Evolutionary conservation across 352 stramenopile genomes (phyloP).

Genomic region (Thraustotheca clavata): DNA sequence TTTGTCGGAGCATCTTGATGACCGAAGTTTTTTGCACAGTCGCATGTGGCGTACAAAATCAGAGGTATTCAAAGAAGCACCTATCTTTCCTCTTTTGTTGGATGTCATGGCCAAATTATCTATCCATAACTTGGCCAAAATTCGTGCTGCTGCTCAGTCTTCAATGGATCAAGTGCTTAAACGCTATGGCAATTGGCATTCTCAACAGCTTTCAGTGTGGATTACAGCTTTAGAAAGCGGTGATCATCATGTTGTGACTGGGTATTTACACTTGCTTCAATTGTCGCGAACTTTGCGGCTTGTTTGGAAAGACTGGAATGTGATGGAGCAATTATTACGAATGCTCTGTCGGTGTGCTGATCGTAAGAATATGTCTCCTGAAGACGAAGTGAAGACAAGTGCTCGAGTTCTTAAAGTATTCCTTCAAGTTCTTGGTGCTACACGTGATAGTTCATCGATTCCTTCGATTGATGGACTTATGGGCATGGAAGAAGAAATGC

Average conservation of each 20-base stretch:
- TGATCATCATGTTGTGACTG: not conserved
- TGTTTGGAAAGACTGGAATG: not conserved
- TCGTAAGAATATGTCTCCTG: not conserved
- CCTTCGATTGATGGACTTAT: conserved; percentile 32
- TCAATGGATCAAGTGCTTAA: not conserved
- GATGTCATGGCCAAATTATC: not conserved
- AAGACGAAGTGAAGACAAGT: conserved; percentile 17
- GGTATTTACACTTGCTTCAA: conserved; percentile 7
- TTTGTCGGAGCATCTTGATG: not conserved
- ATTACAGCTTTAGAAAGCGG: not conserved
- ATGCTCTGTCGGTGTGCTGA: conserved; percentile 1
- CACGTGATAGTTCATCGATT: not conserved
- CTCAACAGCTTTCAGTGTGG: not conserved
- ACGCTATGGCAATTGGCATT: conserved; percentile 4
- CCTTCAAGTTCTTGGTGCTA: not conserved
- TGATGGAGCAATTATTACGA: not conserved
- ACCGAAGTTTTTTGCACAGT: conserved; percentile 4
- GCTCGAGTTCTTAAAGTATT: conserved; percentile 9
- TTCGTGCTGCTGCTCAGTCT: not conserved
- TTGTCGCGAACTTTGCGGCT: not conserved
- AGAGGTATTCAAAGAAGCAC: not conserved
- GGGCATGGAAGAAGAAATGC: conserved; percentile 28
- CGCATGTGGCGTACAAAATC: not conserved
- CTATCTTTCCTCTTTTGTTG: not conserved
- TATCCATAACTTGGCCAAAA: conserved; percentile 5